phyloP scores from a whole-genome alignment of 1,284 basidiomycete species.

The Cutaneotrichosporon dermatis region DNA sequence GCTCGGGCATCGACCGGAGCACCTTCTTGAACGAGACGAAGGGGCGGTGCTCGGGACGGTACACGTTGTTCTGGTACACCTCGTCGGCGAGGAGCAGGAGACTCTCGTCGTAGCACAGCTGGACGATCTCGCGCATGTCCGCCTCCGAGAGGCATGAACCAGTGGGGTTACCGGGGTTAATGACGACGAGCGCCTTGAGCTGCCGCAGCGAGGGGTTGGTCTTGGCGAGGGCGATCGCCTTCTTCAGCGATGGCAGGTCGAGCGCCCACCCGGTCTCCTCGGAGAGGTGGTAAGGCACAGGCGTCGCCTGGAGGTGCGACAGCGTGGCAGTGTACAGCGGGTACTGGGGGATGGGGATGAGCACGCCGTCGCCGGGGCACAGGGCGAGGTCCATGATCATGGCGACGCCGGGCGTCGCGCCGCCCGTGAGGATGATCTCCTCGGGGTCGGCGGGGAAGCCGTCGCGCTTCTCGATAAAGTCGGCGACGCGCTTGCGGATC shows the following conservation, averaged over 20 bases:
- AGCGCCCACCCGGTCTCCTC: slow-evolving; percentile 77
- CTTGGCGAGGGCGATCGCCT: slow-evolving; percentile 62
- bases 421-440: slow-evolving; percentile 85
- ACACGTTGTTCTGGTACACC: slow-evolving; percentile 86
- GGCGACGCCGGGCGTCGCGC: slow-evolving; percentile 85
- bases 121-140: slow-evolving; percentile 67
- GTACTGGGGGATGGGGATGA: slow-evolving; percentile 92
- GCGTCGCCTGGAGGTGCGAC: slow-evolving; percentile 68
- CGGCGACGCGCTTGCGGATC: slow-evolving; percentile 78
- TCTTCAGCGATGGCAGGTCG: slow-evolving; percentile 62
- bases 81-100: slow-evolving; percentile 86
- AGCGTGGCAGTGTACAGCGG: slow-evolving; percentile 90
- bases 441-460: slow-evolving; percentile 73
- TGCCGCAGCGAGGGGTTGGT: slow-evolving; percentile 55
- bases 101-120: slow-evolving; percentile 71
- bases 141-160: slow-evolving; percentile 68
- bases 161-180: slow-evolving; percentile 92
- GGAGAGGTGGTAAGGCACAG: slow-evolving; percentile 80
- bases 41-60: slow-evolving; percentile 57
- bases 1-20: slow-evolving; percentile 58
- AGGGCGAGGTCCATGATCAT: slow-evolving; percentile 59
- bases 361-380: slow-evolving; percentile 20
- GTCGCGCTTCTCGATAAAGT: slow-evolving; percentile 79
- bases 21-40: slow-evolving; percentile 87
- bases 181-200: slow-evolving; percentile 77